Evolutionary conservation across 768 basidiomycete species (phyloP), one percentile per base, ranked within the genome.

Genomic region (Lactarius quietus): DNA sequence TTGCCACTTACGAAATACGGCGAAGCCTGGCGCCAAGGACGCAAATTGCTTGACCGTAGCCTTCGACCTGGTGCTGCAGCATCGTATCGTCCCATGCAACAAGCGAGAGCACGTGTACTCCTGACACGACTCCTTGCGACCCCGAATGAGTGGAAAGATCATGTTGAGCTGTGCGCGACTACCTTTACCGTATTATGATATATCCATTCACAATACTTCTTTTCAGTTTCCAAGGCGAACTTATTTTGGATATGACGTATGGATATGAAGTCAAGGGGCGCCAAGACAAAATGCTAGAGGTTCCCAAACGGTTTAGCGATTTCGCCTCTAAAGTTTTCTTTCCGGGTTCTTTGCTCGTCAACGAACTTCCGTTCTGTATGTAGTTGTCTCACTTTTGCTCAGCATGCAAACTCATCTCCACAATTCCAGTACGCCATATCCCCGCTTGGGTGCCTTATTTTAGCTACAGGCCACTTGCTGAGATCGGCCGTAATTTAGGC

Each of bases 171-270:
- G 39, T 39, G 39, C 17, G 39, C 17, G 17, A 39, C 15, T 39
- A 17, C 18, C 39, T 39, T 39, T 14, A 17, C 17, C 39, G 39
- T 39, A 39, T 17, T 3, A 39, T 39, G 39, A 39, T 39, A 18
- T 39, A 18, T 6, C 17, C 12, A 39, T 39, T 39, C 39, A 39
- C 6, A 14, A 39, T 17, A 3, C 15, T 54, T 54, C 10, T 18
- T 41, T 35, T 12, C 15, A 65, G 64, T 3, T 39, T 61, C n/a
- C 64, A 65, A 29, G 59, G 64, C 18, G 64, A 61, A 28, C 35
- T 48, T 4, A 15, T 65, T 2, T 17, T 64, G 26, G 57, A 57
- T 18, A 59, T 64, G 57, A 55, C 62, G 3, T 67, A 67, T 26
- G 66, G 62, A 6, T 64, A 67, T 18, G 57, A 67, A 18, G 14